Evolutionary conservation across 2,329 filamentous ascomycete genomes (phyloP).

Genomic region (Talaromyces sp.): DNA sequence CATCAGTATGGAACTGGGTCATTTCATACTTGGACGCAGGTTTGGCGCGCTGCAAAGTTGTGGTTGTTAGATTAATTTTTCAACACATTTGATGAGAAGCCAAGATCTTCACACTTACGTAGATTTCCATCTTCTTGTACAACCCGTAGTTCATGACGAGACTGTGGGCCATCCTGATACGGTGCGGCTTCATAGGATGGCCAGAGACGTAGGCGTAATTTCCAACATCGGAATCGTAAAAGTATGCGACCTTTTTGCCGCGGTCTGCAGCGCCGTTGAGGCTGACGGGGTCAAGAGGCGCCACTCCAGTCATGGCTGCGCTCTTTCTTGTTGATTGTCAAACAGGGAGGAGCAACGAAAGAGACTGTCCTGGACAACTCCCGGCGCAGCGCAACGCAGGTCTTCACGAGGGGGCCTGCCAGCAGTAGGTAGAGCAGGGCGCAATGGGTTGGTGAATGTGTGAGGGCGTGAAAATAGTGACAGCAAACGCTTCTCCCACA

Average conservation of each 20-base stretch:
- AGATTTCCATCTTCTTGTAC: conserved; percentile 70
- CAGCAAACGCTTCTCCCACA: neutral
- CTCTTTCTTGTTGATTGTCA: neutral
- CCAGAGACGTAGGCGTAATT: conserved; percentile 90
- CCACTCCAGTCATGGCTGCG: conserved; percentile 9
- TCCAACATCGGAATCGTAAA: conserved; percentile 96
- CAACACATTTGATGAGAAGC: neutral
- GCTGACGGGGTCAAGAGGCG: conserved; percentile 44
- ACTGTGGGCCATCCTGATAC: conserved; percentile 61
- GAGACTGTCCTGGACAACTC: neutral
- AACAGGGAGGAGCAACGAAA: neutral
- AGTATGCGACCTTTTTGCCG: conserved; percentile 88
- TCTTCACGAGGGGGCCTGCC: neutral
- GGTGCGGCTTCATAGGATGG: conserved; percentile 63
- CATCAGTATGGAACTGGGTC: conserved; percentile 68
- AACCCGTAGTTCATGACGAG: conserved; percentile 67
- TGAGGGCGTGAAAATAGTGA: neutral
- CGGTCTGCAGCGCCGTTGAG: conserved; percentile 45
- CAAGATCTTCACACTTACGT: conserved; percentile 40
- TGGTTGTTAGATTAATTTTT: conserved; percentile 14
- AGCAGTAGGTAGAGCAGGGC: neutral
- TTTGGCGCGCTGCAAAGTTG: conserved; percentile 61
- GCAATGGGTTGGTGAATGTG: neutral
- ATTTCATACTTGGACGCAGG: conserved; percentile 66
- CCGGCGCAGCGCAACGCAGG: neutral